Conservation (phyloP, 1,139 yeast genomes). For the Taphrina pruni region DNA sequence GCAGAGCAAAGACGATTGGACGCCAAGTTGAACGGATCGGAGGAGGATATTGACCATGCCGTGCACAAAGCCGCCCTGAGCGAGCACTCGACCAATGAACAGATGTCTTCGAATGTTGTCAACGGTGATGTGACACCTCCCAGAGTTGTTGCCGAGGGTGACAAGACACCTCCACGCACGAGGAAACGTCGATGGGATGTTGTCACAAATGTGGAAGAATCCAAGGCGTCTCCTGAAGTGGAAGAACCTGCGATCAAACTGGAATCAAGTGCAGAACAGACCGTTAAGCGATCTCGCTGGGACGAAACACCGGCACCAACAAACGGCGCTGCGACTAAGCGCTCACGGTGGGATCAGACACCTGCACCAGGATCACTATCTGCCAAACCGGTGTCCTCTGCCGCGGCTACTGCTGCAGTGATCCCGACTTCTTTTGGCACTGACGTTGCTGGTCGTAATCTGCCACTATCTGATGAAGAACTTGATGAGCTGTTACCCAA, state of each 20-base stretch:
- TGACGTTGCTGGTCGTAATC: conserved; percentile 48
- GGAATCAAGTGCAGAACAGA: conserved; percentile 41
- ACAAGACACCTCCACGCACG: conserved; percentile 45
- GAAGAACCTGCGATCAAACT: not conserved
- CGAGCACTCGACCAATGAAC: conserved; percentile 15
- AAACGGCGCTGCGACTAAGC: conserved; percentile 41
- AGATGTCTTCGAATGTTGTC: not conserved
- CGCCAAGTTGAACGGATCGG: conserved; percentile 8
- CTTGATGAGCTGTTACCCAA: conserved; percentile 62
- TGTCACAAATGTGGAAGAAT: conserved; percentile 16
- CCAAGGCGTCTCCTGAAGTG: conserved; percentile 8
- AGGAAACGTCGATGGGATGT: conserved; percentile 45
- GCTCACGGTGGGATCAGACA: conserved; percentile 51
- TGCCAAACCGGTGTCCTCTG: conserved; percentile 18
- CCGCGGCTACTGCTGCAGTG: conserved; percentile 45
- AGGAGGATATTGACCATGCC: conserved; percentile 26
- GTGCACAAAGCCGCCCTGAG: conserved; percentile 14
- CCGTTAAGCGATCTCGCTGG: conserved; percentile 47
- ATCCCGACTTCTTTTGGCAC: conserved; percentile 55
- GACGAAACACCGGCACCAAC: conserved; percentile 47
- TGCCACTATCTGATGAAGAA: conserved; percentile 59
- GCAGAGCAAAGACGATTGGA: conserved; percentile 47
- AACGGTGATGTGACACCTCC: conserved; percentile 48
- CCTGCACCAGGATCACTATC: conserved; percentile 45
- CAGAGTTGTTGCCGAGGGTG: conserved; percentile 44